A percentile compares a stretch with the other conserved stretches of the same genome.
Evolutionary conservation across 495 filamentous ascomycete genomes (phyloP).

Genomic region (Penicillium salamii): DNA sequence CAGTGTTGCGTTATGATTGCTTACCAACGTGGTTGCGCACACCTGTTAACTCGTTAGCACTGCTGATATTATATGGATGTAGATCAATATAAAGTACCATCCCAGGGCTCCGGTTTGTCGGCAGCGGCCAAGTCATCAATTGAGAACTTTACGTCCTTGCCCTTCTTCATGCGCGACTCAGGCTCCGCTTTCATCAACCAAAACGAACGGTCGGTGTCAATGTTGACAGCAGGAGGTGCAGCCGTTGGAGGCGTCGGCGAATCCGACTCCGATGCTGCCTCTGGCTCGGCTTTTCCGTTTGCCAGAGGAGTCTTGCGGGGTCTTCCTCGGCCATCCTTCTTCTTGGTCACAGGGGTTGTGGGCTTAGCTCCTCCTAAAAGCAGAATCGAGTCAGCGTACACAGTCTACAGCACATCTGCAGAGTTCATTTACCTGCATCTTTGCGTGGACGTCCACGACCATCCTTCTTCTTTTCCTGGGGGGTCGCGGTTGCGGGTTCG

Average conservation of each 20-base stretch:
- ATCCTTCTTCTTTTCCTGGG: constrained; percentile 14
- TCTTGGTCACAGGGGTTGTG: constrained; percentile 6
- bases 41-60: constrained; percentile 36
- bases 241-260: background rate
- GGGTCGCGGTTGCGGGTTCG: background rate
- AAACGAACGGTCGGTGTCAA: constrained; percentile 46
- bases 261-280: no score
- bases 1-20: constrained; percentile 8
- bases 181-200: constrained; percentile 98
- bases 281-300: constrained; percentile 9
- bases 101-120: constrained; percentile 80
- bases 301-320: constrained; percentile 27
- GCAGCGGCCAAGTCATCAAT: constrained; percentile 81
- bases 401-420: background rate
- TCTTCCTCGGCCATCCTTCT: constrained; percentile 19
- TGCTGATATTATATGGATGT: background rate
- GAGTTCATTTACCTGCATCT: background rate
- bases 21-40: constrained; percentile 58
- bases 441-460: constrained; percentile 17
- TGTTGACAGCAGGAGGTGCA: constrained; percentile 7
- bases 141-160: constrained; percentile 84
- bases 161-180: constrained; percentile 79
- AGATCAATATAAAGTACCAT: constrained; percentile 59
- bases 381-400: constrained; percentile 5
- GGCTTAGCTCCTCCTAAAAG: background rate